Percentiles rank a stretch among this genome's conserved stretches.
Conservation (phyloP, 352 stramenopile genomes). For the Globisporangium apiculatum region DNA sequence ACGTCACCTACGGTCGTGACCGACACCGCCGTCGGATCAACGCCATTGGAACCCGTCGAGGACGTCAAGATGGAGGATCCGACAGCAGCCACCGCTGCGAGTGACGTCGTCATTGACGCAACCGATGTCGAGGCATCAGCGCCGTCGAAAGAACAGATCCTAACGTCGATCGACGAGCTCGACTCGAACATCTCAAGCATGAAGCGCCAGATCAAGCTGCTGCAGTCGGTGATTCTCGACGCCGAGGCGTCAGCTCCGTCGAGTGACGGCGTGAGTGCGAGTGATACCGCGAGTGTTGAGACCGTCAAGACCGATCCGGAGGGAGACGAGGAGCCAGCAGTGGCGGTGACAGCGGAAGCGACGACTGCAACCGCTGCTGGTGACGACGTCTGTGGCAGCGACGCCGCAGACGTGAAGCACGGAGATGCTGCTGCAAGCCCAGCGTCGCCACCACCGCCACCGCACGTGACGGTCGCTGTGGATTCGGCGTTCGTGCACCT, state of each 20-base stretch:
- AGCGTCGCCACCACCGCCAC: no score
- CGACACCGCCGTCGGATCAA: background rate
- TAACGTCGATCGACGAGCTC: slow-evolving; percentile 69
- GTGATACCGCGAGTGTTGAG: background rate
- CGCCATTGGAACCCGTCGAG: background rate
- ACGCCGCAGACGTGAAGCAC: no score
- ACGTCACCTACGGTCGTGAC: background rate
- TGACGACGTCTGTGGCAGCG: no score
- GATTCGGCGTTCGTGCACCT: slow-evolving; percentile 56
- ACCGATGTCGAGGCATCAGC: background rate
- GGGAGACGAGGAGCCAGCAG: background rate
- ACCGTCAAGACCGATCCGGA: background rate
- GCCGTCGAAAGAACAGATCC: slow-evolving; percentile 70
- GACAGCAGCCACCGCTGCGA: background rate
- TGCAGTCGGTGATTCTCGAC: slow-evolving; percentile 37
- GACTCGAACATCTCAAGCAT: slow-evolving; percentile 62
- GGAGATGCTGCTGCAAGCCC: no score
- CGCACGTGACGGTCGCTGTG: slow-evolving; percentile 35
- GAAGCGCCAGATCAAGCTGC: slow-evolving; percentile 61
- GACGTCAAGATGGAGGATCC: slow-evolving; percentile 2
- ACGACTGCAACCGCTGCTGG: background rate
- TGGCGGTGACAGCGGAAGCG: slow-evolving; percentile 2
- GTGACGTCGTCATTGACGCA: background rate
- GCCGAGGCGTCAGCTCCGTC: slow-evolving; percentile 15
- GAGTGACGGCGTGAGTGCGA: background rate